Percentiles rank a stretch among this genome's conserved stretches.
Conservation (phyloP, 108 stramenopile genomes). For the Cylindrotheca closterium region DNA sequence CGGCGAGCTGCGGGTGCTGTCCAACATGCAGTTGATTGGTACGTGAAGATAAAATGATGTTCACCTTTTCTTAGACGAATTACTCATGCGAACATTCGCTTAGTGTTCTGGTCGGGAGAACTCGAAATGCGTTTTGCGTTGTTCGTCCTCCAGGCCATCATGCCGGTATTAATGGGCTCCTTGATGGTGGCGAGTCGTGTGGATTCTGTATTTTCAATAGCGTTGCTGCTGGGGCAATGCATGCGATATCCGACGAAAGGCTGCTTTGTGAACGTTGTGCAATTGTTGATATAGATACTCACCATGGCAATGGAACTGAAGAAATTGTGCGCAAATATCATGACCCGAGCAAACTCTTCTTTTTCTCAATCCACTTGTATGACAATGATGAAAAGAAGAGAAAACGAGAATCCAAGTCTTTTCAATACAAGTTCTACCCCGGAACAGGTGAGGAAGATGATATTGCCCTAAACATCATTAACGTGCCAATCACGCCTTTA, state of each 20-base stretch:
- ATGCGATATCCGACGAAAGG: constrained; percentile 88
- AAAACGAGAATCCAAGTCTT: constrained; percentile 38
- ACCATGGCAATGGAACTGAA: constrained; percentile 98
- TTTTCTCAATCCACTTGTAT: constrained; percentile 92
- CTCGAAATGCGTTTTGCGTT: constrained; percentile 93
- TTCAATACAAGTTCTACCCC: constrained; percentile 92
- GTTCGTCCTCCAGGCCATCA: constrained; percentile 99
- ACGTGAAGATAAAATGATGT: no score
- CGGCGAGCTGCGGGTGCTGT: constrained; percentile 90
- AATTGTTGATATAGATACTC: constrained; percentile 97
- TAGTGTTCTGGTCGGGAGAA: constrained; percentile 79
- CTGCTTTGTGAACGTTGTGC: constrained; percentile 84
- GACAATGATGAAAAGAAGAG: constrained; percentile 75
- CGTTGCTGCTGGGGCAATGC: constrained; percentile 95
- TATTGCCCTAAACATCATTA: constrained; percentile 91
- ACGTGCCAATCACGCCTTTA: constrained; percentile 90
- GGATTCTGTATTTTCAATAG: constrained; percentile 99
- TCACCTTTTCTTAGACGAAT: constrained; percentile 1
- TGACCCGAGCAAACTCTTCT: constrained; percentile 87
- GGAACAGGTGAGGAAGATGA: constrained; percentile 92
- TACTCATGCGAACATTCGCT: neutral
- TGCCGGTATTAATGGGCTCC: constrained; percentile 87
- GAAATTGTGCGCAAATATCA: constrained; percentile 90
- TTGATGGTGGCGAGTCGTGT: constrained; percentile 92
- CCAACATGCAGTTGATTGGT: constrained; percentile 91